These are phyloP conservation scores for Cladophialophora carrionii DNA, from an alignment of 2,329 filamentous ascomycete genomes.

Conservation along the genomic window DNA sequence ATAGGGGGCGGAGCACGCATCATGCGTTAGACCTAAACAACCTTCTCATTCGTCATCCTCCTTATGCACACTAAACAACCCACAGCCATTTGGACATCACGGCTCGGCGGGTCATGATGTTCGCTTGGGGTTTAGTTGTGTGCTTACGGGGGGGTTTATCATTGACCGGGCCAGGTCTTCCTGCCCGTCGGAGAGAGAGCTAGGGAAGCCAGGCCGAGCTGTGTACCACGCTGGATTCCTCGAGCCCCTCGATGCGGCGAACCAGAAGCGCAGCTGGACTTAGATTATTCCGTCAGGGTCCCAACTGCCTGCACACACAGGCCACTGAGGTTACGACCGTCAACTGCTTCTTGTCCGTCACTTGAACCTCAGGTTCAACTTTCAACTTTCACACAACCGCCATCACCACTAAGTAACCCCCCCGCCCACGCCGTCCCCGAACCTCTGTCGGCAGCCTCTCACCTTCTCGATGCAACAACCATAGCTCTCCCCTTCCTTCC, in stretches of 20 bases:
- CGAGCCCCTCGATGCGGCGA: conserved; percentile 13
- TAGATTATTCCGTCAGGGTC: conserved; percentile 12
- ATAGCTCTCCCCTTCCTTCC: conserved; percentile 26
- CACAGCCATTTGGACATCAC: conserved; percentile 17
- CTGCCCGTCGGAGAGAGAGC: conserved; percentile 9
- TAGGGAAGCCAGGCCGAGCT: conserved; percentile 2
- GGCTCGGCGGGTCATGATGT: conserved; percentile 16
- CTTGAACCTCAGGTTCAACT: conserved; percentile 15
- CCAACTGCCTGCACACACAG: conserved; percentile 17
- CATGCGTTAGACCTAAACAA: conserved; percentile 10
- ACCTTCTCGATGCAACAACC: conserved; percentile 34
- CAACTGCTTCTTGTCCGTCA: conserved; percentile 1
- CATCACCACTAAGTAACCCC: not conserved
- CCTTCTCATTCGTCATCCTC: conserved; percentile 22
- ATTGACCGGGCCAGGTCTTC: conserved; percentile 12
- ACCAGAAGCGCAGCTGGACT: not conserved
- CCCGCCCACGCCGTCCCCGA: not conserved
- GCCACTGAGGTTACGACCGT: conserved; percentile 7
- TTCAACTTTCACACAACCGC: not conserved
- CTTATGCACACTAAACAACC: conserved; percentile 21
- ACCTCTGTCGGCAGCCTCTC: conserved; percentile 8
- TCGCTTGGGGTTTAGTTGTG: conserved; percentile 18
- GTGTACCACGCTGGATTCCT: conserved; percentile 9
- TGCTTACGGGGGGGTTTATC: conserved; percentile 20
- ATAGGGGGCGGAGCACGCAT: conserved; percentile 18